phyloP scores from a whole-genome alignment of 257 asterid species.

The Fraxinus excelsior region DNA sequence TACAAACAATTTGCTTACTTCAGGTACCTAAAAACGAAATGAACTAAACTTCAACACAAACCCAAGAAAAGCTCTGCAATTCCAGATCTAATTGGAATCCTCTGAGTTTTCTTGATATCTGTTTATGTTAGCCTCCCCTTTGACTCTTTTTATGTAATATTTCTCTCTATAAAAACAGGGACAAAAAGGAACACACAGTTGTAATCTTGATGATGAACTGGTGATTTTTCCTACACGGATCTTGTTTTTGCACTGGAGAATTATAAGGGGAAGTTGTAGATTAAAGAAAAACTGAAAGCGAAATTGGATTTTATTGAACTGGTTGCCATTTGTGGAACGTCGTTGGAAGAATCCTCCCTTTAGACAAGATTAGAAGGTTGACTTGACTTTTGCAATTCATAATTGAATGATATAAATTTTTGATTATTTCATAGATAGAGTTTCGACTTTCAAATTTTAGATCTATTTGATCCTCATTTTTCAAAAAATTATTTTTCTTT shows the following conservation, averaged over 20 bases:
- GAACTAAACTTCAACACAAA: not conserved
- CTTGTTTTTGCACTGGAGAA: not conserved
- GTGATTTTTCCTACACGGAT: not conserved
- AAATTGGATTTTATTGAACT: not conserved
- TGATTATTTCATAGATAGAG: too few species aligned
- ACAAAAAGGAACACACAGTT: not conserved
- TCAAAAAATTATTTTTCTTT: too few species aligned
- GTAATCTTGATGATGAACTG: not conserved
- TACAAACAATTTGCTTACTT: not conserved
- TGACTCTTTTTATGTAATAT: not conserved
- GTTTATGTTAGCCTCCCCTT: not conserved
- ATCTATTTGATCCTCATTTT: too few species aligned
- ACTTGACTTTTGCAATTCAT: not conserved
- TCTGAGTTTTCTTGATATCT: constrained; percentile 11
- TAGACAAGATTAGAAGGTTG: not conserved
- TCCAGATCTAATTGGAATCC: constrained; percentile 38
- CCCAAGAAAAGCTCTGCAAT: constrained; percentile 9
- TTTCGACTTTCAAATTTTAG: too few species aligned
- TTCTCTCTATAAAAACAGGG: not conserved
- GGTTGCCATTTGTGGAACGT: not conserved
- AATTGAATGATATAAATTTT: too few species aligned
- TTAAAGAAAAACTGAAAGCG: not conserved
- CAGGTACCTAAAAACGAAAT: too few species aligned
- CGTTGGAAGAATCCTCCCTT: not conserved
- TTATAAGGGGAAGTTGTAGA: not conserved